Conservation (phyloP, 768 basidiomycete species). For the Boletus rubroflammeus region DNA sequence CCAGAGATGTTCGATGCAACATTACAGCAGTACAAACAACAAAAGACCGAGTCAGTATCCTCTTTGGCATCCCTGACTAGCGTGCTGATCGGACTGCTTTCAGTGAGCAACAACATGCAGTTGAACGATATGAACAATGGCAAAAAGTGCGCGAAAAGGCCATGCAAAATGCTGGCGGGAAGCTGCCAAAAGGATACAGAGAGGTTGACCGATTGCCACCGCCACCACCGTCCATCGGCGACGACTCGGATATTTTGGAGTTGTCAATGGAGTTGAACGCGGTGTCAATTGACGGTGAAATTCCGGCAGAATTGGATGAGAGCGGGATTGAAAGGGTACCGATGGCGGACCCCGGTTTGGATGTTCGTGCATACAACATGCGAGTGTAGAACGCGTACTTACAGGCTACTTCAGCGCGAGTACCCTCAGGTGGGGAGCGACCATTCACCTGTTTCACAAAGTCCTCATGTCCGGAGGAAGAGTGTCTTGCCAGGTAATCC, state of each 20-base stretch:
- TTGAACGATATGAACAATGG: slow-evolving; percentile 88
- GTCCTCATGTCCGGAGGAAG: slow-evolving; percentile 89
- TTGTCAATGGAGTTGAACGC: slow-evolving; percentile 87
- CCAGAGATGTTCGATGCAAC: slow-evolving; percentile 93
- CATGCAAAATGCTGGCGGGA: slow-evolving; percentile 63
- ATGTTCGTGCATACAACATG: slow-evolving; percentile 50
- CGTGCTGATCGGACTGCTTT: slow-evolving; percentile 1
- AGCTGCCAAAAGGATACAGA: slow-evolving; percentile 66
- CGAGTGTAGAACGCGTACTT: slow-evolving; percentile 16
- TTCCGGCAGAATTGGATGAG: slow-evolving; percentile 68
- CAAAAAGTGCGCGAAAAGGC: slow-evolving; percentile 78
- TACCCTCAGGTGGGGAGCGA: slow-evolving; percentile 65
- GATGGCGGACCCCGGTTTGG: slow-evolving; percentile 86
- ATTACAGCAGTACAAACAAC: slow-evolving; percentile 90
- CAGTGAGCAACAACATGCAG: slow-evolving; percentile 86
- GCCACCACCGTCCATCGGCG: slow-evolving; percentile 69
- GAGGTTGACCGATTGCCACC: slow-evolving; percentile 71
- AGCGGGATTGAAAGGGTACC: slow-evolving; percentile 85
- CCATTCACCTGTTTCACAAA: slow-evolving; percentile 52
- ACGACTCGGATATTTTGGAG: slow-evolving; percentile 85
- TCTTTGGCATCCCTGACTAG: neutral
- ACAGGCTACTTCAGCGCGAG: slow-evolving; percentile 46
- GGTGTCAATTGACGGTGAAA: slow-evolving; percentile 67
- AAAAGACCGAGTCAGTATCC: slow-evolving; percentile 70
- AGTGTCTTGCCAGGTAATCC: slow-evolving; percentile 83